Percentiles rank a stretch among this genome's conserved stretches.
phyloP scores from a whole-genome alignment of 768 basidiomycete species.

The Naganishia antarctica region DNA sequence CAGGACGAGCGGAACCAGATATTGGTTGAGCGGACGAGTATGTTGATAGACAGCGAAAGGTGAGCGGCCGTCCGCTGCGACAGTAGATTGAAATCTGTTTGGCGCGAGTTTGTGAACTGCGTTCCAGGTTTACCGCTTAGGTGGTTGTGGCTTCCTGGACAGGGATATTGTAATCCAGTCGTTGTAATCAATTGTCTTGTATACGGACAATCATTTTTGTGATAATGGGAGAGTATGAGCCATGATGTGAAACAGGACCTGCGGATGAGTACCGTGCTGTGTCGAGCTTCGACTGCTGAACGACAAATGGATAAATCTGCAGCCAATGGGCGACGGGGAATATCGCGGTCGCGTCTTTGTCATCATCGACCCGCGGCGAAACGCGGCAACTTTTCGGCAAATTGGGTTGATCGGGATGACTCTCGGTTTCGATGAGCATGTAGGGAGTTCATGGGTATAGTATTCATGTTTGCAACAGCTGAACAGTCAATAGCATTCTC shows the following conservation, averaged over 20 bases:
- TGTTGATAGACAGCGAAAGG: not conserved
- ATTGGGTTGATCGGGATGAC: conserved; percentile 1
- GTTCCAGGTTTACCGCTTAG: conserved; percentile 1
- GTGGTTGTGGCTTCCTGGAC: not conserved
- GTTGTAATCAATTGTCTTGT: conserved; percentile 1
- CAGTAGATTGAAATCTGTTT: too few species aligned
- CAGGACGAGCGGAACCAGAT: not conserved
- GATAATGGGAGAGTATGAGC: not conserved
- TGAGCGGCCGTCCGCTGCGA: too few species aligned
- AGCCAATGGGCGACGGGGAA: not conserved
- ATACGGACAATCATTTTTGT: not conserved
- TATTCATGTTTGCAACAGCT: too few species aligned
- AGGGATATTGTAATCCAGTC: not conserved
- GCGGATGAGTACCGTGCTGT: too few species aligned
- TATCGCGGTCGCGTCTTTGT: conserved; percentile 9
- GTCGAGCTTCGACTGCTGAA: too few species aligned
- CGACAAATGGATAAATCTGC: too few species aligned
- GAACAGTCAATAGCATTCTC: too few species aligned
- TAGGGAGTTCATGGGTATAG: too few species aligned
- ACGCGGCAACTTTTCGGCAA: conserved; percentile 12
- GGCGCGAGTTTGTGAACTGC: not conserved
- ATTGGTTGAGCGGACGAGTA: not conserved
- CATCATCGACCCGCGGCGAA: conserved; percentile 9
- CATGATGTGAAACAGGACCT: not conserved
- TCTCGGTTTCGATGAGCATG: not conserved